Evolutionary conservation across 495 filamentous ascomycete genomes (phyloP).

Genomic region (Penicillium samsonianum): DNA sequence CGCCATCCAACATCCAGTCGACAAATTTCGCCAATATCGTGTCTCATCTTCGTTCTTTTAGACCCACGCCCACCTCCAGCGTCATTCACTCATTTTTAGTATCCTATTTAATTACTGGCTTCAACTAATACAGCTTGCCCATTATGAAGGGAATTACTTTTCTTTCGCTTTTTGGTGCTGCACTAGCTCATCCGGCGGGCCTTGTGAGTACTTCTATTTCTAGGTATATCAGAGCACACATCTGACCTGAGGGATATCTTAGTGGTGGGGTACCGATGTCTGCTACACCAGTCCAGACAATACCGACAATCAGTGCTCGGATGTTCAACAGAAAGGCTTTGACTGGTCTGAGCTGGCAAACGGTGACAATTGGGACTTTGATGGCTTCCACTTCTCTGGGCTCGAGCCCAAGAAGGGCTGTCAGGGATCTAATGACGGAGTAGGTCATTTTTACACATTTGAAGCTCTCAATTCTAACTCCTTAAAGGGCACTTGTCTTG

Average conservation of each 20-base stretch:
- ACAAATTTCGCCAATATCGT: not conserved
- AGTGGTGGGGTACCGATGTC: slow-evolving; percentile 59
- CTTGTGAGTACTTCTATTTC: slow-evolving; percentile 27
- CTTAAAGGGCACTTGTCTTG: slow-evolving; percentile 63
- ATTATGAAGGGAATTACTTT: slow-evolving; percentile 31
- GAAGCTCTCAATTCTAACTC: slow-evolving; percentile 5
- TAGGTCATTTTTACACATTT: slow-evolving; percentile 35
- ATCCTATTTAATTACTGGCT: slow-evolving; percentile 19
- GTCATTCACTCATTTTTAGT: slow-evolving; percentile 5
- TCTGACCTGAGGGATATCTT: slow-evolving; percentile 3
- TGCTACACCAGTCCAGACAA: slow-evolving; percentile 71
- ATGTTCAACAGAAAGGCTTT: slow-evolving; percentile 65
- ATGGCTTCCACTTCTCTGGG: slow-evolving; percentile 69
- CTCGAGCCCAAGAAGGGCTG: slow-evolving; percentile 62
- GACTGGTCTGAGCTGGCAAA: slow-evolving; percentile 64
- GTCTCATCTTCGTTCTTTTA: not conserved
- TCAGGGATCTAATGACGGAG: slow-evolving; percentile 36
- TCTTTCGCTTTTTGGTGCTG: slow-evolving; percentile 27
- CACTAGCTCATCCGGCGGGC: slow-evolving; percentile 37
- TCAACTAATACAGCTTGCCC: slow-evolving; percentile 18
- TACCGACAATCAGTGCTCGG: slow-evolving; percentile 74
- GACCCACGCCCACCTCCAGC: not conserved
- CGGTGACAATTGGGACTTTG: slow-evolving; percentile 64
- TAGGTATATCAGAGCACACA: not conserved
- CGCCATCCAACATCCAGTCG: not conserved